Evolutionary conservation across 805 yeast genomes (phyloP).

Genomic region (Myxozyma udenii): DNA sequence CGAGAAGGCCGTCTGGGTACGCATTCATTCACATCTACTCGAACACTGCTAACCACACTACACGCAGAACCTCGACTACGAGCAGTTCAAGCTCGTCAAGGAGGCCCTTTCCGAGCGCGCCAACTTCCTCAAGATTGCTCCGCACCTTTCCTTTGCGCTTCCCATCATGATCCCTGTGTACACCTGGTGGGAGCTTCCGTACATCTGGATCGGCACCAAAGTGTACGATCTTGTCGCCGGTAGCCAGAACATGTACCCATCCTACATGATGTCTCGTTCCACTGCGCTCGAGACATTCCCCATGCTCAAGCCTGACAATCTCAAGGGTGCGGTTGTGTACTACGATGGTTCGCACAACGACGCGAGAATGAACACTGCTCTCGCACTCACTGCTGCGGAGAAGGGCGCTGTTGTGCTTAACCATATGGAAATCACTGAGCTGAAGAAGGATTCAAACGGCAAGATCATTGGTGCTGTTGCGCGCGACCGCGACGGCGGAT

Average conservation of each 20-base stretch:
- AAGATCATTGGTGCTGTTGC: slow-evolving; percentile 75
- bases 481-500: slow-evolving; percentile 47
- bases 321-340: slow-evolving; percentile 88
- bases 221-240: slow-evolving; percentile 93
- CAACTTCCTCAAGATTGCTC: slow-evolving; percentile 83
- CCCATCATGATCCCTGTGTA: slow-evolving; percentile 97
- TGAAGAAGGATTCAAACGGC: slow-evolving; percentile 60
- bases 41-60: background rate
- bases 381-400: slow-evolving; percentile 81
- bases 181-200: slow-evolving; percentile 93
- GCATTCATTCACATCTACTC: background rate
- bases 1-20: slow-evolving; percentile 81
- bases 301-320: slow-evolving; percentile 69
- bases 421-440: slow-evolving; percentile 75
- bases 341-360: slow-evolving; percentile 96
- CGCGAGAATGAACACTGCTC: slow-evolving; percentile 79
- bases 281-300: slow-evolving; percentile 76
- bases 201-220: slow-evolving; percentile 86
- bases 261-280: slow-evolving; percentile 66
- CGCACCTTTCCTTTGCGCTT: slow-evolving; percentile 78
- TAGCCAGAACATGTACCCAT: slow-evolving; percentile 68
- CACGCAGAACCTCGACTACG: slow-evolving; percentile 67
- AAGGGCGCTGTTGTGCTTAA: slow-evolving; percentile 87
- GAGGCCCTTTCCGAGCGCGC: slow-evolving; percentile 87
- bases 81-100: slow-evolving; percentile 80